Conservation (phyloP, 1,284 basidiomycete genomes). For the Papiliotrema flavescens region DNA sequence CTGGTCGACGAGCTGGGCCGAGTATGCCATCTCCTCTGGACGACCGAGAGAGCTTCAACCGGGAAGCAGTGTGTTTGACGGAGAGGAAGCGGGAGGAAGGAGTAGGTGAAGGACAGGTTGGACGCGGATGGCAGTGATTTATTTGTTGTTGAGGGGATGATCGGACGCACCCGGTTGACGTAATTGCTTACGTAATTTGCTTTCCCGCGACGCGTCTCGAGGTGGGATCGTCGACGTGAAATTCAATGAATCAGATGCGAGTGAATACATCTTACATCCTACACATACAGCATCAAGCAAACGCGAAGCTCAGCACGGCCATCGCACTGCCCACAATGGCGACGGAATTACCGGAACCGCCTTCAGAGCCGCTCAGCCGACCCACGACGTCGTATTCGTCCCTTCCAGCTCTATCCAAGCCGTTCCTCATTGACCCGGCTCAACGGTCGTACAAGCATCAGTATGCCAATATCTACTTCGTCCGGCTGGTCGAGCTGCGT, state of each 20-base stretch:
- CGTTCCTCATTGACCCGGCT: constrained; percentile 44
- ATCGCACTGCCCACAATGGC: constrained; percentile 7
- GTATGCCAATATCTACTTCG: constrained; percentile 90
- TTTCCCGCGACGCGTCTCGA: too few species aligned
- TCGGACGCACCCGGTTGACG: background rate
- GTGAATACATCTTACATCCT: too few species aligned
- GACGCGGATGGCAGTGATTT: background rate
- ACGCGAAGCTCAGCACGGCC: too few species aligned
- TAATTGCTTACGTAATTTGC: background rate
- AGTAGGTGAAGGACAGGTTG: background rate
- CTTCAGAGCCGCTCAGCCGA: constrained; percentile 8
- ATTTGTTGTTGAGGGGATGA: background rate
- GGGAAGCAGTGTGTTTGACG: background rate
- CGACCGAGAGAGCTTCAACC: too few species aligned
- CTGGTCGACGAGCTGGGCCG: constrained; percentile 30
- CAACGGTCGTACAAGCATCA: constrained; percentile 63
- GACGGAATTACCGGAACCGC: constrained; percentile 7
- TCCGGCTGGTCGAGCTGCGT: constrained; percentile 65
- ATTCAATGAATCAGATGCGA: too few species aligned
- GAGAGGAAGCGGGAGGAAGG: background rate
- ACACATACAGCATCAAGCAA: too few species aligned
- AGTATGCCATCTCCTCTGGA: constrained; percentile 26
- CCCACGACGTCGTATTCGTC: constrained; percentile 34
- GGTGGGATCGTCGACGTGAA: too few species aligned
- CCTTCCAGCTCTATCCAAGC: constrained; percentile 42